Conservation (phyloP, 805 yeast species). For the Candida jianshihensis region DNA sequence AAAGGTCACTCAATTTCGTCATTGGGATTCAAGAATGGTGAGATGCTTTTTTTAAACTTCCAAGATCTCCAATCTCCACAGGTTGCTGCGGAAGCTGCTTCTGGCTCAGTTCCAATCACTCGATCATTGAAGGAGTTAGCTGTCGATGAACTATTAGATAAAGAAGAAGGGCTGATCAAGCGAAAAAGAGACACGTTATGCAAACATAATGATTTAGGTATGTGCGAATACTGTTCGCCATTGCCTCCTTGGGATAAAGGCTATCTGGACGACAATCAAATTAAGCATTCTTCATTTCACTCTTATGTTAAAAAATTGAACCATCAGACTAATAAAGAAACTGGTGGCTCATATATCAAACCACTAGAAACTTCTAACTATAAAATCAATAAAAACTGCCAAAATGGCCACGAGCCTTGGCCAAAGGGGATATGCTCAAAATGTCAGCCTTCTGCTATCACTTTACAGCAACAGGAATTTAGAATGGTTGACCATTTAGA, state of each 20-base stretch:
- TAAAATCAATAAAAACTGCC: constrained; percentile 57
- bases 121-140: constrained; percentile 39
- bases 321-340: constrained; percentile 50
- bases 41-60: constrained; percentile 34
- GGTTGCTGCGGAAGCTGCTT: no score
- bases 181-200: constrained; percentile 61
- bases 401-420: constrained; percentile 85
- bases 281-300: constrained; percentile 86
- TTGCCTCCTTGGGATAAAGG: constrained; percentile 89
- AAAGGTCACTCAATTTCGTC: constrained; percentile 26
- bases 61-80: constrained; percentile 3
- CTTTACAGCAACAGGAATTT: constrained; percentile 81
- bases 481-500: constrained; percentile 98
- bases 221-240: constrained; percentile 97
- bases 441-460: constrained; percentile 94
- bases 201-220: constrained; percentile 85
- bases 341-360: constrained; percentile 63
- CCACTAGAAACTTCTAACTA: constrained; percentile 72
- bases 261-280: constrained; percentile 65
- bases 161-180: constrained; percentile 63
- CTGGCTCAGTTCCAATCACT: constrained; percentile 10
- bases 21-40: constrained; percentile 42
- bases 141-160: constrained; percentile 62
- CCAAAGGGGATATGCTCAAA: constrained; percentile 92
- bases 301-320: constrained; percentile 71